These are phyloP conservation scores for Gnomoniopsis sp. DNA, from an alignment of 2,329 filamentous ascomycete genomes.

Conservation along the genomic window DNA sequence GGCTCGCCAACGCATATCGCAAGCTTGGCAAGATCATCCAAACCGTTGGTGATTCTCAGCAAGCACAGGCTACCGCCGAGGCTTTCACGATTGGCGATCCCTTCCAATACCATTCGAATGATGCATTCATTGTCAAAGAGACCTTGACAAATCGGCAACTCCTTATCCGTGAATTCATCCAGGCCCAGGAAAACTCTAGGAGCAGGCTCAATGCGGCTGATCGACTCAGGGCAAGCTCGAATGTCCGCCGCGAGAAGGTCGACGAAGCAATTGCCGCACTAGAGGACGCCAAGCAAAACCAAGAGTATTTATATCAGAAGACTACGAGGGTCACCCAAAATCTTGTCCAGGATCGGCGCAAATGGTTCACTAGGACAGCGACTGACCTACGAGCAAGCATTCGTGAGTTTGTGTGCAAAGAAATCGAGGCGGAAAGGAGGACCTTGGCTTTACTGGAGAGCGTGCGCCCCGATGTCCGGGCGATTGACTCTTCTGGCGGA, in stretches of 20 bases:
- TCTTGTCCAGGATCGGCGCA: conserved; percentile 80
- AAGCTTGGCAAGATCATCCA: conserved; percentile 94
- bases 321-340: conserved; percentile 87
- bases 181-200: conserved; percentile 82
- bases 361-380: conserved; percentile 85
- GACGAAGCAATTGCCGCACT: conserved; percentile 93
- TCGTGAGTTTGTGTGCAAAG: conserved; percentile 86
- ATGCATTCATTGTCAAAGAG: conserved; percentile 97
- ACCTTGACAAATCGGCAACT: conserved; percentile 97
- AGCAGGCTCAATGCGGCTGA: conserved; percentile 84
- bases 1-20: conserved; percentile 84
- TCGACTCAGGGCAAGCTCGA: conserved; percentile 80
- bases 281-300: conserved; percentile 80
- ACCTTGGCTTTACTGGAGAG: conserved; percentile 91
- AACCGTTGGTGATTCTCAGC: conserved; percentile 90
- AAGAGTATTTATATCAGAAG: conserved; percentile 79
- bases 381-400: conserved; percentile 80
- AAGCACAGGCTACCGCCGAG: conserved; percentile 93
- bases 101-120: conserved; percentile 89
- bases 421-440: conserved; percentile 93
- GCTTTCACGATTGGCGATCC: conserved; percentile 92
- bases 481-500: conserved; percentile 87
- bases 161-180: conserved; percentile 84
- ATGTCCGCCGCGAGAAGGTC: conserved; percentile 89
- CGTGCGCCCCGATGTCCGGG: conserved; percentile 86